Base-by-base conservation (phyloP, 345 rosid genomes). In the Lepidium didymum region DNA sequence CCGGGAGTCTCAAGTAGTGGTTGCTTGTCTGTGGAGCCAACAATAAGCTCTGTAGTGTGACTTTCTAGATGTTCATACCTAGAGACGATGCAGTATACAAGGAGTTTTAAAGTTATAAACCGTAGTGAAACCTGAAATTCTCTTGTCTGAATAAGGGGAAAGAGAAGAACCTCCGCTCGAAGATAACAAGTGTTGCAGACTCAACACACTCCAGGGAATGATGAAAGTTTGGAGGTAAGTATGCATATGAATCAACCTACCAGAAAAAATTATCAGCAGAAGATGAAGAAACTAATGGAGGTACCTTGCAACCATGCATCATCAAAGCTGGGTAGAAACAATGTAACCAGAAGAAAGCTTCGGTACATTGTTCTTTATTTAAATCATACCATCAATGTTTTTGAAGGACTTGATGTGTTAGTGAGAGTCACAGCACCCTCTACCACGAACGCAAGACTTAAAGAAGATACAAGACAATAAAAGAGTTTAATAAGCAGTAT, bases 1-100 rank as follows among this genome's bases (percentile, higher is more conserved):
- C 96, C 92, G 0, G 96, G 96, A 72, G 96, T 87, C 78, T 90
- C 95, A 59, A 93, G 92, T 78, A 93, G 92, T 54, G 92, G 87
- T 70, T 83, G 96, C 80, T 83, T 75, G 69, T 88, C 85, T 66
- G 97, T 88, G 23, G 89, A 88, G 64, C 95, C 91, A 55, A 83
- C 74, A 40, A 87, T 81, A 59, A 50, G 86, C 83, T 87, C 88
- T 18, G 96, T 62, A 7, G 57, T 65, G 79, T 77, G 84, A 78
- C 76, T 74, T 25, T 76, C 86, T 47, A 82, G 57, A 72, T 62
- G 77, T 62, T 79, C 79, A 74, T 90, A 81, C 87, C 98, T 93
- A 62, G 19, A 60, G 51, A 18, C 33, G 25, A 45, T 43, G 44
- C 36, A 60, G 43, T 15, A 53, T 12, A 23, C 7, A 13, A 19